Evolutionary conservation across 1,139 yeast species (phyloP).

Genomic region (Yamadazyma dushanensis): DNA sequence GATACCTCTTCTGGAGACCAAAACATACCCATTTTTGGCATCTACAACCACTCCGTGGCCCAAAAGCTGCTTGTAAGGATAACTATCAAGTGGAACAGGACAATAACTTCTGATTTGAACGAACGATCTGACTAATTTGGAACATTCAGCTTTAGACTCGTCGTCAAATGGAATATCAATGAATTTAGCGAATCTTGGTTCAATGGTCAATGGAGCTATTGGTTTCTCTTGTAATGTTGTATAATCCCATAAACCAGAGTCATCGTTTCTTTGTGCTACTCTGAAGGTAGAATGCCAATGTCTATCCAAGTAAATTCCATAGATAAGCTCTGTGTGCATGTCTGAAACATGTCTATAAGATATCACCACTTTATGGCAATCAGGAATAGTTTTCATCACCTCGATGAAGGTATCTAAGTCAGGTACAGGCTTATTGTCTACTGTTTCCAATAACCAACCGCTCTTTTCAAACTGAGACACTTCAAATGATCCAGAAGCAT

Average conservation of each 20-base stretch:
- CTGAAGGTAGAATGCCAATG: conserved; percentile 81
- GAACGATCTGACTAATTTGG: conserved; percentile 52
- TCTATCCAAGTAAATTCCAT: conserved; percentile 71
- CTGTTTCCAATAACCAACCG: conserved; percentile 73
- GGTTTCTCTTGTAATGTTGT: conserved; percentile 64
- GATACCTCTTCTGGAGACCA: conserved; percentile 75
- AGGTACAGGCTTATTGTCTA: conserved; percentile 74
- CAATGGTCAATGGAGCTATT: conserved; percentile 44
- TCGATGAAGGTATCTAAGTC: conserved; percentile 73
- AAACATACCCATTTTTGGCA: conserved; percentile 73
- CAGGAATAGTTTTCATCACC: conserved; percentile 78
- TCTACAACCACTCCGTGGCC: conserved; percentile 83
- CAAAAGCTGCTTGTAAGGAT: conserved; percentile 57
- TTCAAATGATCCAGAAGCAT: conserved; percentile 77
- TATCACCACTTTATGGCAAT: conserved; percentile 68
- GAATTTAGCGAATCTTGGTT: conserved; percentile 66
- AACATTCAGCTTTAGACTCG: conserved; percentile 44
- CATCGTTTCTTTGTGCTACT: conserved; percentile 74
- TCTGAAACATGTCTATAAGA: conserved; percentile 80
- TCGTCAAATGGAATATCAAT: conserved; percentile 67
- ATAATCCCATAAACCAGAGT: conserved; percentile 87
- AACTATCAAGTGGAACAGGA: conserved; percentile 76
- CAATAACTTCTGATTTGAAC: conserved; percentile 66
- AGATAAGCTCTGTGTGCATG: conserved; percentile 68
- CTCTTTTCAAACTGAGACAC: conserved; percentile 57